A percentile compares a stretch with the other conserved stretches of the same genome.
Evolutionary conservation across 2,329 filamentous ascomycete species (phyloP).

Genomic region (Paecilomyces dactylethromorphus): DNA sequence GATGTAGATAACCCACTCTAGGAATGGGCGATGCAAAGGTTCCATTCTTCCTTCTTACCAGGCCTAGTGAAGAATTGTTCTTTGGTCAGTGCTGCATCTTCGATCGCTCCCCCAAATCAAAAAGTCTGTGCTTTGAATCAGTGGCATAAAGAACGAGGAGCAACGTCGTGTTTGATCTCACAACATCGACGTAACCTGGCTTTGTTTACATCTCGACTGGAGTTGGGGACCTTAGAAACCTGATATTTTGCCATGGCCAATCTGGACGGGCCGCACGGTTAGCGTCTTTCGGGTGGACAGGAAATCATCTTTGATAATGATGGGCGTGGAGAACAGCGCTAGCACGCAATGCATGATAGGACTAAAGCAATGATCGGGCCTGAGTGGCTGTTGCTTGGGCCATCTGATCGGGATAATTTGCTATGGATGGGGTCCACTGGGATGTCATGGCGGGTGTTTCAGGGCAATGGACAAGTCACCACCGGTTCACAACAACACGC

Average conservation of each 20-base stretch:
- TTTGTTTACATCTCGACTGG: too few species aligned
- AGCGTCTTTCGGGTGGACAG: background rate
- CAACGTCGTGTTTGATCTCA: too few species aligned
- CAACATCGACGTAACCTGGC: too few species aligned
- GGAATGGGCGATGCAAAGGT: background rate
- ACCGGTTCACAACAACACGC: background rate
- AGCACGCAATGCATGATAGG: background rate
- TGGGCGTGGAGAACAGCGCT: background rate
- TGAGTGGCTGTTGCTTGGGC: background rate
- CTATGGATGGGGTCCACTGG: background rate
- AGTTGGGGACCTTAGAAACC: too few species aligned
- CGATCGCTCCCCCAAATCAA: too few species aligned
- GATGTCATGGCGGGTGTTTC: background rate
- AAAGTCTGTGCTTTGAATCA: background rate
- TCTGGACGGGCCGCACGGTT: background rate
- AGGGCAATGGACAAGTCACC: background rate
- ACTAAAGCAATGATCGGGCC: background rate
- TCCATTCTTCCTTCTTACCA: background rate
- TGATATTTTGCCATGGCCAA: too few species aligned
- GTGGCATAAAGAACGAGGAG: background rate
- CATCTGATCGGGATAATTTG: background rate
- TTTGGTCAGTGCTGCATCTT: too few species aligned
- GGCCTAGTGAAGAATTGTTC: background rate
- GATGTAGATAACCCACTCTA: background rate
- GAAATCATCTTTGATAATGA: background rate